phyloP scores from a whole-genome alignment of 202 grass and related monocot genomes.

The Bolboschoenoplectus hybrid region DNA sequence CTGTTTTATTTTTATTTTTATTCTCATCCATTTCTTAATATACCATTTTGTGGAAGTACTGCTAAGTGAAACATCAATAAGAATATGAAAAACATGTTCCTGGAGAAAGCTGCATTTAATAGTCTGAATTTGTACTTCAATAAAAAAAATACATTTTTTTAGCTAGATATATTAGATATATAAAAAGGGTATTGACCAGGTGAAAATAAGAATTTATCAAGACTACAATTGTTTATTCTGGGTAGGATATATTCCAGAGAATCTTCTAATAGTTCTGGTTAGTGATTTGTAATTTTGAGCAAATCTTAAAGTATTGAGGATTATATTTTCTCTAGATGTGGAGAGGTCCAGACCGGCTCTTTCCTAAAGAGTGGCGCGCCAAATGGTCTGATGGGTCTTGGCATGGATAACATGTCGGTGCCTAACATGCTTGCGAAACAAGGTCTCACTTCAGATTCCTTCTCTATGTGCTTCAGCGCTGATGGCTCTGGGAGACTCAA shows the following conservation, averaged over 20 bases:
- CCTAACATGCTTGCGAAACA: constrained; percentile 51
- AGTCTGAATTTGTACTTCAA: not conserved
- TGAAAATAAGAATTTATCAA: not conserved
- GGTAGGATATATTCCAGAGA: not conserved
- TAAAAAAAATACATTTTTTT: not conserved
- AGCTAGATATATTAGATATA: not conserved
- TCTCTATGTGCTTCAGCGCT: constrained; percentile 70
- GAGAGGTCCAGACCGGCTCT: constrained; percentile 61
- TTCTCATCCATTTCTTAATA: not conserved
- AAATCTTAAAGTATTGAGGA: not conserved
- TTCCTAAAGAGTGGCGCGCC: constrained; percentile 43
- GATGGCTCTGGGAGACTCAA: constrained; percentile 62
- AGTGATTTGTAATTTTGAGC: not conserved
- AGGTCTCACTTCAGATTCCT: constrained; percentile 61
- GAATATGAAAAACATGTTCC: not conserved
- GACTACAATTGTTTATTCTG: not conserved
- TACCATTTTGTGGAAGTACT: not conserved
- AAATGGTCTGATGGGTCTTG: constrained; percentile 65
- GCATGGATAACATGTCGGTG: constrained; percentile 54
- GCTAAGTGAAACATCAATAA: not conserved
- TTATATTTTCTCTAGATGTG: constrained; percentile 45
- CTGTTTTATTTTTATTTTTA: not conserved
- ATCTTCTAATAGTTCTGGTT: not conserved
- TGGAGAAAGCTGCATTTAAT: not conserved
- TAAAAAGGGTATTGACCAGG: not conserved